Evolutionary conservation across 1,284 basidiomycete species (phyloP).

Genomic region (Boletus mariae): DNA sequence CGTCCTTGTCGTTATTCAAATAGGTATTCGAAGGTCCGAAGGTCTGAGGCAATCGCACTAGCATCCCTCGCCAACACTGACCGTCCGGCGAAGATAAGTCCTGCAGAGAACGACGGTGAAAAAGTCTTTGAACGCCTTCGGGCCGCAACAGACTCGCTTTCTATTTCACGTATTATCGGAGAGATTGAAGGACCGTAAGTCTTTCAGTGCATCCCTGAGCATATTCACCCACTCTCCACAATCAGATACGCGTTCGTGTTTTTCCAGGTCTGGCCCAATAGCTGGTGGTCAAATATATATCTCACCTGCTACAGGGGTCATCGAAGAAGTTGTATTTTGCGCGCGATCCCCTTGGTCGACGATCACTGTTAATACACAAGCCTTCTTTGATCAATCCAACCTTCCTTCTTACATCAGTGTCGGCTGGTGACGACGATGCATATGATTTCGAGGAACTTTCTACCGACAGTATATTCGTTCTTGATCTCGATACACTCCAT

Average conservation of each 20-base stretch:
- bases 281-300: neutral
- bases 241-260: conserved; percentile 81
- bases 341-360: conserved; percentile 87
- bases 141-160: conserved; percentile 36
- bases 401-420: conserved; percentile 65
- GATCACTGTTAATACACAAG: conserved; percentile 77
- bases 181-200: conserved; percentile 86
- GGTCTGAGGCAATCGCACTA: conserved; percentile 33
- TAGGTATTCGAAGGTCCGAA: conserved; percentile 78
- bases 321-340: conserved; percentile 66
- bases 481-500: conserved; percentile 41
- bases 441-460: conserved; percentile 60
- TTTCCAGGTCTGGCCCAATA: conserved; percentile 55
- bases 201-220: conserved; percentile 3
- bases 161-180: conserved; percentile 52
- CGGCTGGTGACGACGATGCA: conserved; percentile 43
- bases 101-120: conserved; percentile 75
- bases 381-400: conserved; percentile 48
- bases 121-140: conserved; percentile 58
- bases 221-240: conserved; percentile 1
- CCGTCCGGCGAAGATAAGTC: conserved; percentile 38
- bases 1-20: neutral
- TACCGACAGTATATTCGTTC: conserved; percentile 54
- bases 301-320: conserved; percentile 36
- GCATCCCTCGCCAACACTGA: neutral